Evolutionary conservation across 2,329 filamentous ascomycete genomes (phyloP).

Genomic region (Pyrenochaeta sp.): DNA sequence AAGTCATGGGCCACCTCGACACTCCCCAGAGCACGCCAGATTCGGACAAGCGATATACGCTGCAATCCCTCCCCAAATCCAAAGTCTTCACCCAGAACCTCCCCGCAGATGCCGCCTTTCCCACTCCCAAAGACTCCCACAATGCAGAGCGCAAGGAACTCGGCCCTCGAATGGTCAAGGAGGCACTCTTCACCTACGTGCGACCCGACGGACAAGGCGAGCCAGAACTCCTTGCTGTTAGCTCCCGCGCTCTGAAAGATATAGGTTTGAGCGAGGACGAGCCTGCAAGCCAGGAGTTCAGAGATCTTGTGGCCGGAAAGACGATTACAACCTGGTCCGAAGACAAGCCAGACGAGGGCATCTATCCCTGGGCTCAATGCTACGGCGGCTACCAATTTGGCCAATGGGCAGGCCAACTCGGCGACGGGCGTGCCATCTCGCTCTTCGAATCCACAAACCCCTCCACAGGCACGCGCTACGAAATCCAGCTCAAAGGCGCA

Average conservation of each 20-base stretch:
- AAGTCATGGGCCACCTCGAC: constrained; percentile 55
- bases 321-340: constrained; percentile 81
- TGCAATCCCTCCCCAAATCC: constrained; percentile 67
- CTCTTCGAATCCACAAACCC: constrained; percentile 89
- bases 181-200: constrained; percentile 89
- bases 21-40: constrained; percentile 33
- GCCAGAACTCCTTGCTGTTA: constrained; percentile 82
- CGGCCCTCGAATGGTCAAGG: constrained; percentile 81
- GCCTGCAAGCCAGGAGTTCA: constrained; percentile 75
- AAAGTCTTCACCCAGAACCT: constrained; percentile 71
- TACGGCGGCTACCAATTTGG: constrained; percentile 81
- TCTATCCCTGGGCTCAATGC: constrained; percentile 98
- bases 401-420: constrained; percentile 93
- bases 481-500: constrained; percentile 93
- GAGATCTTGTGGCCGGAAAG: constrained; percentile 80
- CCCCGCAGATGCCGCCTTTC: constrained; percentile 78
- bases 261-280: constrained; percentile 77
- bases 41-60: constrained; percentile 37
- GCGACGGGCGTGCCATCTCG: constrained; percentile 92
- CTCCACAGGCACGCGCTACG: constrained; percentile 74
- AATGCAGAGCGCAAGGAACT: constrained; percentile 78
- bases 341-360: constrained; percentile 57
- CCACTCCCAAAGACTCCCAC: constrained; percentile 83
- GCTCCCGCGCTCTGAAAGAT: constrained; percentile 77
- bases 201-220: constrained; percentile 76